Conservation (phyloP, 2,329 filamentous ascomycete genomes). For the Aureobasidium uvarum region DNA sequence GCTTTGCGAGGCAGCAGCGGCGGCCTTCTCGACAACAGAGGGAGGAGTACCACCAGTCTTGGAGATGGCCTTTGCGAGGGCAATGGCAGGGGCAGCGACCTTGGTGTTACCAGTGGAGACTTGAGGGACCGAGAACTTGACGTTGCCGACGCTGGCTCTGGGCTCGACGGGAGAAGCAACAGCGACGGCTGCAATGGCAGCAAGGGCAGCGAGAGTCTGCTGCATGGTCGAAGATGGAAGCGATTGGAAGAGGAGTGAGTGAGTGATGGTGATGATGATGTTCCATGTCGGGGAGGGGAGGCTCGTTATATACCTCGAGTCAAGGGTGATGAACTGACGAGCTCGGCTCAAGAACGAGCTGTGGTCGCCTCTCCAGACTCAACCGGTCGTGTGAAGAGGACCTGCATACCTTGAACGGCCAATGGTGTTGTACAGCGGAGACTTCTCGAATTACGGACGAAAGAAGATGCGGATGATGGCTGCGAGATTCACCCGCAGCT, state of each 20-base stretch:
- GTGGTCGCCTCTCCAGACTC: neutral
- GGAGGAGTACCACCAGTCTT: conserved; percentile 34
- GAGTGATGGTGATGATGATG: conserved; percentile 6
- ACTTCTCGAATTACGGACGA: conserved; percentile 2
- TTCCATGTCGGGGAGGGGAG: neutral
- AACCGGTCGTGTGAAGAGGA: neutral
- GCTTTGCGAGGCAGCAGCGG: conserved; percentile 40
- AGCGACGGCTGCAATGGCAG: conserved; percentile 36
- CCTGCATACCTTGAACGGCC: conserved; percentile 17
- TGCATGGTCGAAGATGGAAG: conserved; percentile 19
- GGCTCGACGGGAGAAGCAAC: conserved; percentile 35
- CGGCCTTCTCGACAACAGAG: conserved; percentile 33
- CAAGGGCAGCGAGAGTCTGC: conserved; percentile 33
- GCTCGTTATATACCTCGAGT: conserved; percentile 8
- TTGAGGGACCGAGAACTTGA: conserved; percentile 36
- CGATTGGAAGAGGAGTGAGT: conserved; percentile 10
- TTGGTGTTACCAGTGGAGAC: conserved; percentile 43
- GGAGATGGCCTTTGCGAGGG: conserved; percentile 31
- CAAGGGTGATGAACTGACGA: neutral
- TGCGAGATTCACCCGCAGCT: conserved; percentile 17
- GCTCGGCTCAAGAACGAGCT: conserved; percentile 11
- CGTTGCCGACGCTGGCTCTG: conserved; percentile 5
- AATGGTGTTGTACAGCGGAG: conserved; percentile 11
- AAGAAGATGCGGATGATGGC: neutral
- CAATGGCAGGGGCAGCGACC: conserved; percentile 37